Percentiles rank a stretch among this genome's conserved stretches.
Conservation (phyloP, 495 filamentous ascomycete genomes). For the Aspergillus kassunensis region DNA sequence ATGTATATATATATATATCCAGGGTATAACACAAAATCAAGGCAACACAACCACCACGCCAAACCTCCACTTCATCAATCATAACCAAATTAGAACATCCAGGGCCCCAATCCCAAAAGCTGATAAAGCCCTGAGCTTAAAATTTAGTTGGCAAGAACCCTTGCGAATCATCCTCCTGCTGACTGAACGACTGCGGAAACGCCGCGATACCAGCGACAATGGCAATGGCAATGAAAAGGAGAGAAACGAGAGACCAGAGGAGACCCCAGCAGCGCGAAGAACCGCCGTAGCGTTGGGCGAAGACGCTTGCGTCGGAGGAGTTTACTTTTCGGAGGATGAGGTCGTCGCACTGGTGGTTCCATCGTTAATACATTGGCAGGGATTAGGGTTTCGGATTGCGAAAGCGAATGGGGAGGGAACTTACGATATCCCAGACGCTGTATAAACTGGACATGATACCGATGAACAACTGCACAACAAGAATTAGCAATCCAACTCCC, state of each 20-base stretch:
- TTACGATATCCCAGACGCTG: conserved; percentile 79
- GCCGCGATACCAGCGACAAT: conserved; percentile 74
- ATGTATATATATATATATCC: no score
- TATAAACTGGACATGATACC: conserved; percentile 76
- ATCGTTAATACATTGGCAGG: no score
- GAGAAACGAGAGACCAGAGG: conserved; percentile 68
- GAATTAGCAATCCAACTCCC: not conserved
- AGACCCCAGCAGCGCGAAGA: conserved; percentile 80
- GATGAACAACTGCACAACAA: conserved; percentile 57
- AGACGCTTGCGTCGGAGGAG: conserved; percentile 74
- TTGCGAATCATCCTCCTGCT: conserved; percentile 67
- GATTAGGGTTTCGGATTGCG: no score
- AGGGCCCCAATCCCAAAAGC: no score
- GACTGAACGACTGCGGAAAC: conserved; percentile 60
- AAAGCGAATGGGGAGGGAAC: conserved; percentile 16
- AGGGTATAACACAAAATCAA: no score
- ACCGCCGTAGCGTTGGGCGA: conserved; percentile 71
- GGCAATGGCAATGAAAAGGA: conserved; percentile 64
- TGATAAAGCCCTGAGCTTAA: no score
- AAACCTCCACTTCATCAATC: not conserved
- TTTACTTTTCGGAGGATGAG: conserved; percentile 82
- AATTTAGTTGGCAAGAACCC: conserved; percentile 56
- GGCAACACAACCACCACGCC: no score
- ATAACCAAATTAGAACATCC: not conserved
- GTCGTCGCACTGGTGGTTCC: conserved; percentile 78